Base-by-base conservation (phyloP, 2,329 filamentous ascomycete genomes). In the Aspergillus novofumigatus region DNA sequence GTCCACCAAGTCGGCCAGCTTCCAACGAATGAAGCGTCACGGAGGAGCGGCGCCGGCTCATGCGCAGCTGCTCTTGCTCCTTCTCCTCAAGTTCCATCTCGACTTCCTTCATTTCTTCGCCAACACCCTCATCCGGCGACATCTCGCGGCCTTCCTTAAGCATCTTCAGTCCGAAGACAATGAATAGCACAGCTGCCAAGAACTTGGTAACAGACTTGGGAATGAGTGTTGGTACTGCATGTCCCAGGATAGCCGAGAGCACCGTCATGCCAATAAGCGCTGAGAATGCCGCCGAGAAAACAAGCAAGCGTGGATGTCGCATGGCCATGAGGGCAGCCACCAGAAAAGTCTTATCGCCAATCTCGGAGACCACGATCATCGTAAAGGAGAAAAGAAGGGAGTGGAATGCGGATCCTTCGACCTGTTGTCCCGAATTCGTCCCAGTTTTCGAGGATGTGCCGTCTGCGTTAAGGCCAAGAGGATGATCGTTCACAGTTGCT, bases 301-400 rank as follows among this genome's bases (percentile, higher is more conserved):
- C 94, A 11, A 97, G 83, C 62, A 96, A 80, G 53, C 94, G 88
- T 60, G 94, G 89, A 69, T 99, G 93, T 72, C 96, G 94, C 94
- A 99, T 99, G 11, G 94, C 94, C 94, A 99, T 99, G 20, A 99
- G 84, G 7, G 92, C 93, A 6, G 94, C 94, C 23, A 99, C 91
- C 47, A 99, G 83, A 80, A 99, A 99, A 0, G 94, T 99, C 79
- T 99, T 99, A 83, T 99, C 94, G 62, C 94, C 94, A 67, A 99
- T 86, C 74, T 99, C 94, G 49, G 93, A 97, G 67, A 97, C 89
- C 61, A 97, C 80, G 67, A 99, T 99, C 94, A 97, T 99, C 57
- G 92, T 93, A 59, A 97, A 86, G 17, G 94, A 96, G 32, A 97
- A 86, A 11, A 96, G 70, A 69, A 94, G 95, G 3, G 94, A 97